phyloP scores from a whole-genome alignment of 495 filamentous ascomycete genomes.

The Lindgomyces ingoldianus region DNA sequence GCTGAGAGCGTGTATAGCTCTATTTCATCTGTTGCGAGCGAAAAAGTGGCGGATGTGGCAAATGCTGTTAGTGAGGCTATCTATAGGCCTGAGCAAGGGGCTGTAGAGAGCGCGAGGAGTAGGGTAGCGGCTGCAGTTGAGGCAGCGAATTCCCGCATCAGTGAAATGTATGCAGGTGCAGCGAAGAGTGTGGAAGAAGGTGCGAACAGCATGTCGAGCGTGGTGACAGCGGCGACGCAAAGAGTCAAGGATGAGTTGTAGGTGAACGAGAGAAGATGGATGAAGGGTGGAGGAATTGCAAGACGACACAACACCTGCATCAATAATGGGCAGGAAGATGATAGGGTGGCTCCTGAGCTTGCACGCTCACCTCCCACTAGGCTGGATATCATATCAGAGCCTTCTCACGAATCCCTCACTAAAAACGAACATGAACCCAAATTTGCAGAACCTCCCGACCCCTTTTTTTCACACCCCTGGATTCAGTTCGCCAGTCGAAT shows the following conservation, averaged over 20 bases:
- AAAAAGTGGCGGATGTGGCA: slow-evolving; percentile 43
- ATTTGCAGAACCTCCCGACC: too few relatives aligned
- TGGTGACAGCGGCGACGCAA: slow-evolving; percentile 46
- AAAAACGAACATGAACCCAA: too few relatives aligned
- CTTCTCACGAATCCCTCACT: too few relatives aligned
- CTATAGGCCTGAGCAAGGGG: slow-evolving; percentile 54
- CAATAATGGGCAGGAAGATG: neutral
- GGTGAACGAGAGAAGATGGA: neutral
- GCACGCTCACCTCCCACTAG: too few relatives aligned
- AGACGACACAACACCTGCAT: neutral
- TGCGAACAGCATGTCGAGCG: slow-evolving; percentile 39
- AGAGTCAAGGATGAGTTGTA: slow-evolving; percentile 40
- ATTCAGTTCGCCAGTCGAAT: too few relatives aligned
- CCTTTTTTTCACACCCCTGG: too few relatives aligned
- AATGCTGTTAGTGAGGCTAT: slow-evolving; percentile 39
- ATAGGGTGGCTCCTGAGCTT: too few relatives aligned
- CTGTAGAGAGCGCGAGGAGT: slow-evolving; percentile 57
- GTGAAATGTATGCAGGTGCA: slow-evolving; percentile 44
- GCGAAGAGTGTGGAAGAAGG: slow-evolving; percentile 52
- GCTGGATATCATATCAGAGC: too few relatives aligned
- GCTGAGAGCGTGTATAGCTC: slow-evolving; percentile 44
- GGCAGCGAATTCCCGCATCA: slow-evolving; percentile 53
- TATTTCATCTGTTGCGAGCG: slow-evolving; percentile 45
- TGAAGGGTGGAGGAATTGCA: neutral
- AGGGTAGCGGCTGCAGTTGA: slow-evolving; percentile 52